Evolutionary conservation across 495 filamentous ascomycete genomes (phyloP), one percentile per base, ranked within the genome.

Genomic region (Penicillium coffeae): DNA sequence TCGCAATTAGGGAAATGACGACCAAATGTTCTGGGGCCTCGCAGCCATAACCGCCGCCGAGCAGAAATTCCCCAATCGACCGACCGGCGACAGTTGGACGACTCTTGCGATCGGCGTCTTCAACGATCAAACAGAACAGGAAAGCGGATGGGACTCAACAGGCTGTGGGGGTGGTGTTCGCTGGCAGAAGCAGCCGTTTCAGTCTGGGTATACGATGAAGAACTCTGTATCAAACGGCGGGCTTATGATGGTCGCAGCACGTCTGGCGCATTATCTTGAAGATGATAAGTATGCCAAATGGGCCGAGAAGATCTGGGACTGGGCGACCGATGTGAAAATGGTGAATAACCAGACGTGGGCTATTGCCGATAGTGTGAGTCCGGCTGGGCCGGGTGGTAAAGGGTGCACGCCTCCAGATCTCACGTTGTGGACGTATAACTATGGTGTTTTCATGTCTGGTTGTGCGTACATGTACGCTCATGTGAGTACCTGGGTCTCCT

Each of bases 171-270:
- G 90, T 36, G 90, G 90, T 2, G 68, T 95, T 42, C 75, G 84
- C 47, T 95, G 90, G 90, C 89, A 95, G 69, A 86, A 94, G 49
- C 89, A 81, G 66, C 73, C 79, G 8, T 90, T 87, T 66, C 88
- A 91, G 69, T 81, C 71, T 19, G 90, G 90, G 8, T 94, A 86
- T 64, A 77, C 80, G 52, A 90, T 86, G 68, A 90, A 90, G 63
- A 91, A 92, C 69, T 77, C 80, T 21, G 83, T 89, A 40, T 84
- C 85, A 32, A 89, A 89, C 63, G 88, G 86, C 4, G 82, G 81
- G 50, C 82, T 93, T 55, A 89, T 92, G 66, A 88, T 90, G 60
- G 70, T 93, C n/a, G 82, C 85, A n/a, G 76, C 87, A 0, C 82
- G 88, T 1, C 71, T 93, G 9, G 85, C 79, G 3, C 73, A 80